Percentiles rank a stretch among this genome's conserved stretches.
These are phyloP conservation scores for Annulohypoxylon bovei DNA, from an alignment of 495 filamentous ascomycete genomes.

Conservation along the genomic window DNA sequence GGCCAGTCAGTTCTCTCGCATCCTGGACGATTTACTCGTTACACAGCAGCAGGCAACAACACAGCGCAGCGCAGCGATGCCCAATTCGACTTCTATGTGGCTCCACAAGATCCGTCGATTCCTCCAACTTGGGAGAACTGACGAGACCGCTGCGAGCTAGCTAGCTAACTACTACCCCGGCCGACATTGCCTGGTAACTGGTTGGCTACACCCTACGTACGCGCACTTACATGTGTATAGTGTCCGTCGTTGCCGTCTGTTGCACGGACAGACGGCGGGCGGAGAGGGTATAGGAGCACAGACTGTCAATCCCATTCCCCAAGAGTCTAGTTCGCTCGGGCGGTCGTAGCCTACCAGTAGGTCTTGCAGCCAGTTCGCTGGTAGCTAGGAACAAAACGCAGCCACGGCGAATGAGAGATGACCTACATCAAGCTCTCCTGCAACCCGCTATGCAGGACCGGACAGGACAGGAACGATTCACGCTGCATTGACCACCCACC, in stretches of 20 bases:
- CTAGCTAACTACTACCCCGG: background rate
- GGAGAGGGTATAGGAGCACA: slow-evolving; percentile 22
- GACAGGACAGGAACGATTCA: slow-evolving; percentile 46
- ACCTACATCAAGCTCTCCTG: slow-evolving; percentile 26
- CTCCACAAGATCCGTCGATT: slow-evolving; percentile 42
- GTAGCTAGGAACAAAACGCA: slow-evolving; percentile 40
- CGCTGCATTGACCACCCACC: slow-evolving; percentile 36
- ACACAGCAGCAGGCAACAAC: slow-evolving; percentile 34
- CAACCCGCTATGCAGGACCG: slow-evolving; percentile 41
- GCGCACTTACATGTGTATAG: slow-evolving; percentile 23
- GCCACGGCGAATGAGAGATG: slow-evolving; percentile 32
- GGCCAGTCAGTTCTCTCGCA: slow-evolving; percentile 31
- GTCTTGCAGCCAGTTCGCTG: slow-evolving; percentile 32
- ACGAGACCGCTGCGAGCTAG: slow-evolving; percentile 28
- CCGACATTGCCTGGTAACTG: background rate
- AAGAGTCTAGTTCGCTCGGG: slow-evolving; percentile 24
- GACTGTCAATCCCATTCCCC: slow-evolving; percentile 27
- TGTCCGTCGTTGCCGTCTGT: slow-evolving; percentile 11
- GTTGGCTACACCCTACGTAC: slow-evolving; percentile 25
- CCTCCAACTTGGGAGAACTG: slow-evolving; percentile 27
- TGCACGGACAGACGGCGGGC: slow-evolving; percentile 15
- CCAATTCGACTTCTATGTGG: slow-evolving; percentile 30
- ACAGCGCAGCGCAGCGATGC: slow-evolving; percentile 35
- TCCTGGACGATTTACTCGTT: slow-evolving; percentile 33
- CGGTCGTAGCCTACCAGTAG: slow-evolving; percentile 18